A percentile compares a stretch with the other conserved stretches of the same genome.
Conservation (phyloP, 2,329 filamentous ascomycete genomes). For the Aspergillus chevalieri region DNA sequence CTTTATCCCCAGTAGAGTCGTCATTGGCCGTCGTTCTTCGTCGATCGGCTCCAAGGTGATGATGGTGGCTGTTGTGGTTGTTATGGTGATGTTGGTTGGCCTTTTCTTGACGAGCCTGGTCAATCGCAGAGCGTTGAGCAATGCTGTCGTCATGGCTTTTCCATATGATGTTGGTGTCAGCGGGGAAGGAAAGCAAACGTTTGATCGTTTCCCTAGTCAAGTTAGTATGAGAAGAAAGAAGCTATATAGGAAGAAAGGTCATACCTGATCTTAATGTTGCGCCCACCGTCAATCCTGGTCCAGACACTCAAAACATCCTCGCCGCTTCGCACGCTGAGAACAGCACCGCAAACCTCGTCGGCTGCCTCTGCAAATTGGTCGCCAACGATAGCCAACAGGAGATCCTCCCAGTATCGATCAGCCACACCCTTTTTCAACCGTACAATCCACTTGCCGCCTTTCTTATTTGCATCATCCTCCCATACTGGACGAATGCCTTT, state of each 20-base stretch:
- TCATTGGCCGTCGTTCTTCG: constrained; percentile 39
- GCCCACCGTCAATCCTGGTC: constrained; percentile 87
- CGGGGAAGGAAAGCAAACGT: constrained; percentile 75
- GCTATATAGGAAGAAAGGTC: constrained; percentile 21
- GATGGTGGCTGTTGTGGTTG: constrained; percentile 26
- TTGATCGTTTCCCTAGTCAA: constrained; percentile 78
- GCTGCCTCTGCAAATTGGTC: constrained; percentile 90
- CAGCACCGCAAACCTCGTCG: constrained; percentile 91
- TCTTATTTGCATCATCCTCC: constrained; percentile 97
- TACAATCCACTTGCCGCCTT: constrained; percentile 95
- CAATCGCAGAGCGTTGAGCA: constrained; percentile 80
- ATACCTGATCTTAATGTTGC: constrained; percentile 93
- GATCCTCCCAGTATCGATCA: constrained; percentile 94
- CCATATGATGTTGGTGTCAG: constrained; percentile 87
- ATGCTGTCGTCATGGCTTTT: constrained; percentile 97
- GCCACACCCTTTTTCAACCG: constrained; percentile 94
- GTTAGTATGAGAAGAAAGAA: constrained; percentile 19
- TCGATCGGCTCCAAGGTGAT: constrained; percentile 32
- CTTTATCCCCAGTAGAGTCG: constrained; percentile 38
- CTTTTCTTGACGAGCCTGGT: constrained; percentile 87
- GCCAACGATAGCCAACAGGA: constrained; percentile 82
- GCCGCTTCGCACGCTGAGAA: constrained; percentile 87
- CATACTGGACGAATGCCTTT: constrained; percentile 94
- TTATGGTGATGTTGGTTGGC: constrained; percentile 34
- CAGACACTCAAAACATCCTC: constrained; percentile 98